These are phyloP conservation scores for Mycogone perniciosa DNA, from an alignment of 2,329 filamentous ascomycete species.

Conservation along the genomic window DNA sequence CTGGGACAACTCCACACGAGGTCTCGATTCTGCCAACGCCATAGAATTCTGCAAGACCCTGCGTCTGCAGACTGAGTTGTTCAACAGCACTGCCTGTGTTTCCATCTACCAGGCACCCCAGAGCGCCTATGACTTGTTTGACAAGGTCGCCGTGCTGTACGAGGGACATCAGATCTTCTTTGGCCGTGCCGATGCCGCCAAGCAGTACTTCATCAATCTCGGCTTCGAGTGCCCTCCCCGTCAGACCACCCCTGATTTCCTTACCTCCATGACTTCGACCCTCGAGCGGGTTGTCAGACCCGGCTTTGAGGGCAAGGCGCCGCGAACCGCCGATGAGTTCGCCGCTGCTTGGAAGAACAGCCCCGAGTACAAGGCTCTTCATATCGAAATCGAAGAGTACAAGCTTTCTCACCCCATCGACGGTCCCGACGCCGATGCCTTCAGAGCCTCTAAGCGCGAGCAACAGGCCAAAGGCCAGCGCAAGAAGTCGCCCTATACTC, in stretches of 20 bases:
- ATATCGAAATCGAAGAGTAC: conserved; percentile 50
- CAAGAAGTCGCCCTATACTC: conserved; percentile 70
- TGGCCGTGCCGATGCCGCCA: conserved; percentile 53
- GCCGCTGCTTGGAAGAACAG: conserved; percentile 53
- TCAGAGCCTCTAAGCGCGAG: conserved; percentile 47
- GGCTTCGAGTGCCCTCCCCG: conserved; percentile 62
- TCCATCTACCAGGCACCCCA: conserved; percentile 69
- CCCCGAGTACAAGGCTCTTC: conserved; percentile 42
- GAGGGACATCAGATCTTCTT: conserved; percentile 59
- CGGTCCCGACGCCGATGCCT: conserved; percentile 50
- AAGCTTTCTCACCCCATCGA: conserved; percentile 47
- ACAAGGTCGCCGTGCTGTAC: conserved; percentile 53
- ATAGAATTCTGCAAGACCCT: conserved; percentile 69
- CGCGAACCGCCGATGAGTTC: conserved; percentile 57
- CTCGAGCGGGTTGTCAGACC: conserved; percentile 48
- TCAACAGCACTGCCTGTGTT: conserved; percentile 58
- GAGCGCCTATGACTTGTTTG: conserved; percentile 57
- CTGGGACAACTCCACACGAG: conserved; percentile 68
- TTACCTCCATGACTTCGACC: conserved; percentile 62
- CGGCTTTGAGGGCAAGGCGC: conserved; percentile 50
- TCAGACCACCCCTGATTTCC: conserved; percentile 64
- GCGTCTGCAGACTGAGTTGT: conserved; percentile 60
- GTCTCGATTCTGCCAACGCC: conserved; percentile 68
- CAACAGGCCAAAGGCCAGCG: conserved; percentile 56
- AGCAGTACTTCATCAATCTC: conserved; percentile 58